These are phyloP conservation scores for Trebouxia sp. DNA, from an alignment of 139 green algal genomes.

Conservation along the genomic window DNA sequence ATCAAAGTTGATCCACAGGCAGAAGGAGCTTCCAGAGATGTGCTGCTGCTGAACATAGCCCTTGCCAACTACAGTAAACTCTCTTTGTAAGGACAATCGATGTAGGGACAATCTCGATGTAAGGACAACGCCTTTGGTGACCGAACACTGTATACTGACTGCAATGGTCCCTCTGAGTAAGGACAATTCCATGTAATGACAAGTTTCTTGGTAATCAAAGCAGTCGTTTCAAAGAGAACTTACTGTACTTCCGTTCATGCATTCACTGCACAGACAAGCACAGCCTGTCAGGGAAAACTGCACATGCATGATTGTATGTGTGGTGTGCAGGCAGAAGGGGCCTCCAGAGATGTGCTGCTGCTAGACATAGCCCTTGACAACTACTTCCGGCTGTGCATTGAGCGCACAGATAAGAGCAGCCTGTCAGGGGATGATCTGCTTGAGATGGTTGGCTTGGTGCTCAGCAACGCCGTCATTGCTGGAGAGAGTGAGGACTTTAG, in stretches of 20 bases:
- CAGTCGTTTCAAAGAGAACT: too few relatives aligned
- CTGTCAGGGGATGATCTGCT: constrained; percentile 65
- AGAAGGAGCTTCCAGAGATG: constrained; percentile 66
- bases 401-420: constrained; percentile 59
- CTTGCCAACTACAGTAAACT: constrained; percentile 88
- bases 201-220: too few relatives aligned
- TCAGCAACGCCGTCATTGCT: constrained; percentile 62
- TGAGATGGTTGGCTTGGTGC: constrained; percentile 60
- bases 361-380: constrained; percentile 91
- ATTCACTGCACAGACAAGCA: too few relatives aligned
- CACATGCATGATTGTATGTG: background rate
- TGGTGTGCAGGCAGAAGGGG: constrained; percentile 40
- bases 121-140: too few relatives aligned
- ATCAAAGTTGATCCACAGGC: too few relatives aligned
- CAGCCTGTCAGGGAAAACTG: too few relatives aligned
- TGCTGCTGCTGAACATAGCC: constrained; percentile 90
- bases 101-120: too few relatives aligned
- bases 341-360: constrained; percentile 79
- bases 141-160: too few relatives aligned
- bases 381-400: constrained; percentile 79
- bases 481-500: constrained; percentile 59
- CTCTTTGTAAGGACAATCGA: too few relatives aligned
- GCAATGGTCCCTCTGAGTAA: too few relatives aligned
- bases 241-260: too few relatives aligned
- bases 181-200: too few relatives aligned